A percentile compares a stretch with the other conserved stretches of the same genome.
Conservation (phyloP, 306 rosid genomes). For the Begonia peltatifolia region DNA sequence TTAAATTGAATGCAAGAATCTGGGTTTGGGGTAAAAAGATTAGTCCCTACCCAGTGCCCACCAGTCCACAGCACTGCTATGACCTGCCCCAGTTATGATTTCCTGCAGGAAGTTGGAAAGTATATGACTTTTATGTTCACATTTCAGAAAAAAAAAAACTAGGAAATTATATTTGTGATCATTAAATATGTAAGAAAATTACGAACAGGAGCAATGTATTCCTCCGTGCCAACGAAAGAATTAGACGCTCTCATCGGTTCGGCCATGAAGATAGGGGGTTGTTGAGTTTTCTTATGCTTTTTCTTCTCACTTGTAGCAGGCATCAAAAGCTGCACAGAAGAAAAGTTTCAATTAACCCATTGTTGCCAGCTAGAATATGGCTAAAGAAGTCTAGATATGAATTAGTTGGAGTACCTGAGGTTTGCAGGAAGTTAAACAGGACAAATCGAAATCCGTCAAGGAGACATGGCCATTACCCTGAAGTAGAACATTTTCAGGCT, state of each 20-base stretch:
- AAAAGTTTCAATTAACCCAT: not conserved
- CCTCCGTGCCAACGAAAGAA: conserved; percentile 98
- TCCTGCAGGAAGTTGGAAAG: conserved; percentile 41
- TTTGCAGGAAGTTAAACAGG: conserved; percentile 79
- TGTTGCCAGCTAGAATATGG: not conserved
- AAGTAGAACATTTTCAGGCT: conserved; percentile 91
- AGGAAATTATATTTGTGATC: not conserved
- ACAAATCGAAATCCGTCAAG: conserved; percentile 86
- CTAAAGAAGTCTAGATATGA: not conserved
- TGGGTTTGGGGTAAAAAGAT: too few relatives aligned
- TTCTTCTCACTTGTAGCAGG: conserved; percentile 45
- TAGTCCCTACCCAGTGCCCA: conserved; percentile 78
- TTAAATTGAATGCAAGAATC: too few relatives aligned
- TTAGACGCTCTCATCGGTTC: conserved; percentile 98
- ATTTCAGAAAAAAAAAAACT: not conserved
- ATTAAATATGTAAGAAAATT: not conserved
- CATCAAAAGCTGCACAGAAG: conserved; percentile 52
- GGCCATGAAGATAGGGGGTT: conserved; percentile 70
- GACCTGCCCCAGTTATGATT: conserved; percentile 90
- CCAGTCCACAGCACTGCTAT: conserved; percentile 98
- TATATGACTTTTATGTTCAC: not conserved
- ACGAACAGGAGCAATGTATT: conserved; percentile 98
- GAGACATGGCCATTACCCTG: conserved; percentile 66
- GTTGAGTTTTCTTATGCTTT: conserved; percentile 38
- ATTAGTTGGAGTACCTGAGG: conserved; percentile 51